phyloP scores from a whole-genome alignment of 768 basidiomycete genomes.

The Coprinopsis marcescibilis region DNA sequence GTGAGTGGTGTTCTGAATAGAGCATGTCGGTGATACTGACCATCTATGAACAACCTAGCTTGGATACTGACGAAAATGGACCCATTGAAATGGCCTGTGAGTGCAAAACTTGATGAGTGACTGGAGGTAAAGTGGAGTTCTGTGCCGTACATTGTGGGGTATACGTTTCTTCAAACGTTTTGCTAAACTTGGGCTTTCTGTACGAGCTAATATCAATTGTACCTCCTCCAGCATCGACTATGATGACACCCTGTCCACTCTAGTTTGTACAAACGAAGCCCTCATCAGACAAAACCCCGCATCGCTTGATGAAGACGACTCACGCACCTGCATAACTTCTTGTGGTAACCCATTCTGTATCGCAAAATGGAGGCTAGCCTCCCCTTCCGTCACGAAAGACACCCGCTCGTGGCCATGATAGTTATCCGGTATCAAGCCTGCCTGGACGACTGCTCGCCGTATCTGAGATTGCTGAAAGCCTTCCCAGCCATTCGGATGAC shows the following conservation, averaged over 20 bases:
- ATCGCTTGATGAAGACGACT: neutral
- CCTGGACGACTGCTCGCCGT: slow-evolving; percentile 45
- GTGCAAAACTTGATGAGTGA: neutral
- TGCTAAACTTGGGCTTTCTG: slow-evolving; percentile 23
- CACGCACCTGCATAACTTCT: slow-evolving; percentile 27
- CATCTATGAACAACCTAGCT: slow-evolving; percentile 30
- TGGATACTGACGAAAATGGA: slow-evolving; percentile 43
- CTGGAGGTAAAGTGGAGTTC: neutral
- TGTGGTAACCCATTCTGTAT: slow-evolving; percentile 39
- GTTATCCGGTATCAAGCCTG: slow-evolving; percentile 42
- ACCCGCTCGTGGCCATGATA: slow-evolving; percentile 35
- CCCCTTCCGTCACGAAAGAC: slow-evolving; percentile 58
- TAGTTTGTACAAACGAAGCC: slow-evolving; percentile 12
- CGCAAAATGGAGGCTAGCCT: slow-evolving; percentile 57
- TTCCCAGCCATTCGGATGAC: slow-evolving; percentile 66
- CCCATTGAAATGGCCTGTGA: slow-evolving; percentile 40
- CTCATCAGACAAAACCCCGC: neutral
- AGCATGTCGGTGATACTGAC: slow-evolving; percentile 20
- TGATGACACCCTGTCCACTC: slow-evolving; percentile 41
- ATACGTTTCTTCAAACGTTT: slow-evolving; percentile 43
- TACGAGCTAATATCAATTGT: slow-evolving; percentile 61
- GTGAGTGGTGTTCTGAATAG: neutral
- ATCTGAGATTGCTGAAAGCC: slow-evolving; percentile 53
- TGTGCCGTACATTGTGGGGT: slow-evolving; percentile 32
- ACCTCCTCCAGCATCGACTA: slow-evolving; percentile 61